Percentiles rank a stretch among this genome's conserved stretches.
phyloP scores from a whole-genome alignment of 148 eudicot genomes.

The Arbutus unedo region DNA sequence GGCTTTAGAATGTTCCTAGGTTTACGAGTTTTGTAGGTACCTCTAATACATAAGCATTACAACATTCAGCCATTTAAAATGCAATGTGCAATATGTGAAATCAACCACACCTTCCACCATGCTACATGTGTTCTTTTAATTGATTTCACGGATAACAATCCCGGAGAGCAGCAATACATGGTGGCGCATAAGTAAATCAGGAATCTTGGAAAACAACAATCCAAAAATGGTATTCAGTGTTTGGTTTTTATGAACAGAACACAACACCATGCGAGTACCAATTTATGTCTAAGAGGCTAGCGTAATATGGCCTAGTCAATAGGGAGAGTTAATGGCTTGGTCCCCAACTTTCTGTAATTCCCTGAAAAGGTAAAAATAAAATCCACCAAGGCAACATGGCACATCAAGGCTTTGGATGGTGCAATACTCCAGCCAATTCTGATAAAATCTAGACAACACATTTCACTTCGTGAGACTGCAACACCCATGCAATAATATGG shows the following conservation, averaged over 20 bases:
- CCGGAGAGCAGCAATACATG: neutral
- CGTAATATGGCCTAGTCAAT: neutral
- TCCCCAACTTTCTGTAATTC: neutral
- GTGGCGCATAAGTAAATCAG: neutral
- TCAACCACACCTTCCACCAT: neutral
- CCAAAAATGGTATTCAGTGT: neutral
- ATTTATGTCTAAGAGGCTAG: neutral
- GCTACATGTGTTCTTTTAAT: neutral
- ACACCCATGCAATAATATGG: neutral
- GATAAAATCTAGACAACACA: neutral
- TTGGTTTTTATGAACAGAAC: neutral
- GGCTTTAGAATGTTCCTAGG: neutral
- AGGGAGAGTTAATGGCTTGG: neutral
- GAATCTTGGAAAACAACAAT: neutral
- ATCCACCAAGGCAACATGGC: neutral
- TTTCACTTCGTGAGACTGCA: neutral
- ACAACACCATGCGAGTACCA: neutral
- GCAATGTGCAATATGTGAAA: slow-evolving; percentile 2
- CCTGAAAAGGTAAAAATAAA: neutral
- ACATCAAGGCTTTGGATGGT: neutral
- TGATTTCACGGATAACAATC: neutral
- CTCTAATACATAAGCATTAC: neutral
- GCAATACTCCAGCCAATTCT: neutral
- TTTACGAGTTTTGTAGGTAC: neutral
- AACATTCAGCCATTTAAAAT: neutral